These are phyloP conservation scores for Strobilomyces dryophilus DNA, from an alignment of 768 basidiomycete species.

Conservation along the genomic window DNA sequence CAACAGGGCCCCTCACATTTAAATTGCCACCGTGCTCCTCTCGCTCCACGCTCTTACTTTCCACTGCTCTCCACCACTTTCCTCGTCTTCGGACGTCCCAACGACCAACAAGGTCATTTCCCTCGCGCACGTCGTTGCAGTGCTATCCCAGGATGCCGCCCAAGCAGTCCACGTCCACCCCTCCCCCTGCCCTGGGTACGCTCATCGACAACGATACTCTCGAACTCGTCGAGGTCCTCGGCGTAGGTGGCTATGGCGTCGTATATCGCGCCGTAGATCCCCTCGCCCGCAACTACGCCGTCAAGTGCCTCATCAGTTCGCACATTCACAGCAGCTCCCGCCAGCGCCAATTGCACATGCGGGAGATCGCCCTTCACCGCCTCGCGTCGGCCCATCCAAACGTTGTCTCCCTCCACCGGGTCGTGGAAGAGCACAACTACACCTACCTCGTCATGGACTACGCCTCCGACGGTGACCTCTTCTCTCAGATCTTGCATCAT, in stretches of 20 bases:
- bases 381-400: constrained; percentile 71
- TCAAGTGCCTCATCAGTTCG: constrained; percentile 81
- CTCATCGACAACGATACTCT: constrained; percentile 80
- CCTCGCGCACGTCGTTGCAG: constrained; percentile 14
- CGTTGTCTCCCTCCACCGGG: constrained; percentile 85
- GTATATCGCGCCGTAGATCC: constrained; percentile 83
- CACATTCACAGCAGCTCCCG: constrained; percentile 41
- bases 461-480: constrained; percentile 86
- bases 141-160: constrained; percentile 26
- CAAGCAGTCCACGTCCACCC: constrained; percentile 39
- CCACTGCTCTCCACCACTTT: constrained; percentile 17
- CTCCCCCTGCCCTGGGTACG: constrained; percentile 59
- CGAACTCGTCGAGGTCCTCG: constrained; percentile 82
- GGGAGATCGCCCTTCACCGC: constrained; percentile 83
- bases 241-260: constrained; percentile 92
- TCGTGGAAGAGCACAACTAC: constrained; percentile 76
- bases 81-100: constrained; percentile 21
- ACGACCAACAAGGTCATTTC: constrained; percentile 24
- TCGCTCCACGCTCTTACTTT: constrained; percentile 25
- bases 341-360: constrained; percentile 74
- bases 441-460: constrained; percentile 95
- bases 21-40: constrained; percentile 26
- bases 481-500: constrained; percentile 77
- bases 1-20: constrained; percentile 30
- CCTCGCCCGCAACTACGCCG: constrained; percentile 64